A percentile compares a stretch with the other conserved stretches of the same genome.
Conservation (phyloP, 345 rosid genomes). For the Pistacia integerrima region DNA sequence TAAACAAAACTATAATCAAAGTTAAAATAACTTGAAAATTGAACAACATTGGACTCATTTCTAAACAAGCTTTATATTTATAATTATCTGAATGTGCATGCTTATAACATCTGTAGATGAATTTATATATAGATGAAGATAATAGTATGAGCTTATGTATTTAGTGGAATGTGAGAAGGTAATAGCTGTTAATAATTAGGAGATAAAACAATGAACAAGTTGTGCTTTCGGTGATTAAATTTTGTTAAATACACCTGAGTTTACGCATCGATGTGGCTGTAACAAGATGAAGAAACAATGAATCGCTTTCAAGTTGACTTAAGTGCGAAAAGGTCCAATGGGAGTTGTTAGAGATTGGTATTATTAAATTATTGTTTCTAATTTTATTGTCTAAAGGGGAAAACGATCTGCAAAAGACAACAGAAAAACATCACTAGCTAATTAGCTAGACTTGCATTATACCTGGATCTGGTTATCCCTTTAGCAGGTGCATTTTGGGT, state of each 20-base stretch:
- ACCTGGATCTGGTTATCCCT: too few species aligned
- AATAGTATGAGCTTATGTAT: not conserved
- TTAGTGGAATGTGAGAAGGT: constrained; percentile 11
- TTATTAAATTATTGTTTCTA: not conserved
- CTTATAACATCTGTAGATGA: not conserved
- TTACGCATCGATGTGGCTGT: not conserved
- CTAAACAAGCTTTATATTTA: not conserved
- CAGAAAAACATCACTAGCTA: too few species aligned
- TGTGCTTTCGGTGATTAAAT: constrained; percentile 7
- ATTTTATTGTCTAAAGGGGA: not conserved
- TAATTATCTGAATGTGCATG: too few species aligned
- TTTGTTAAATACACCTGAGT: not conserved
- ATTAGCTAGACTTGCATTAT: too few species aligned
- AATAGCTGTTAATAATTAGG: not conserved
- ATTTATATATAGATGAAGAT: constrained; percentile 20
- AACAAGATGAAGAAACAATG: too few species aligned
- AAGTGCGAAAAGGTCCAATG: constrained; percentile 17
- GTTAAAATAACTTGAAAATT: not conserved
- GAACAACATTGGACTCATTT: constrained; percentile 17
- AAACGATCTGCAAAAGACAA: too few species aligned
- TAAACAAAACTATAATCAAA: constrained; percentile 13
- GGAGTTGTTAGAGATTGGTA: constrained; percentile 11
- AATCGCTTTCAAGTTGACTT: constrained; percentile 13
- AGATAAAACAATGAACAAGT: constrained; percentile 15
- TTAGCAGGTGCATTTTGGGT: too few species aligned